These are phyloP conservation scores for Boletus insuetus DNA, from an alignment of 768 basidiomycete species.

Conservation along the genomic window DNA sequence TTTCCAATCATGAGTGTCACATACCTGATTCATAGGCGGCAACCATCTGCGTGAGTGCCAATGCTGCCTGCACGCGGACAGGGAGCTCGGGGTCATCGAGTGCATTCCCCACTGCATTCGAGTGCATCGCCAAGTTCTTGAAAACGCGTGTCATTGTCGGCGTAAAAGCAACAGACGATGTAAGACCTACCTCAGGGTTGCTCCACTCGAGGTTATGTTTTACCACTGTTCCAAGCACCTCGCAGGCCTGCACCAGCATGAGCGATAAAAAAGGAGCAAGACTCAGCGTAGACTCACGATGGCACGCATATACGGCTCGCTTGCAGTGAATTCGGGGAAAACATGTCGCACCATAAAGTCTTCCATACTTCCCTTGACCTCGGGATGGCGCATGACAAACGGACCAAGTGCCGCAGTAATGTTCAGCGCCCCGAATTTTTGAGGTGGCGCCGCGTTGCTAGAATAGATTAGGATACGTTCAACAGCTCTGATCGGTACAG, in stretches of 20 bases:
- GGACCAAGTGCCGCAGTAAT: constrained; percentile 75
- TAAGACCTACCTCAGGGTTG: constrained; percentile 50
- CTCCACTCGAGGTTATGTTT: constrained; percentile 68
- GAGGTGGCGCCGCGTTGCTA: constrained; percentile 52
- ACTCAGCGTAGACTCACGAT: constrained; percentile 50
- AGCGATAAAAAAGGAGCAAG: not conserved
- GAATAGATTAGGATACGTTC: not conserved
- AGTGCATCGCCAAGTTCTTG: constrained; percentile 62
- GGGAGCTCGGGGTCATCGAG: constrained; percentile 80
- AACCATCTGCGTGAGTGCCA: constrained; percentile 79
- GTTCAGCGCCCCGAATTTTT: constrained; percentile 83
- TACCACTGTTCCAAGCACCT: constrained; percentile 73
- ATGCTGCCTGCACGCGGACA: constrained; percentile 78
- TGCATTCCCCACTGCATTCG: constrained; percentile 60
- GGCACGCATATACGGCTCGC: constrained; percentile 72
- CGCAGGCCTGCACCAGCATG: constrained; percentile 57
- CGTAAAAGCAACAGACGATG: not conserved
- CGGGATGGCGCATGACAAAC: constrained; percentile 82
- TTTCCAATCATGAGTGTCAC: constrained; percentile 11
- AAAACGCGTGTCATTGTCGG: not conserved
- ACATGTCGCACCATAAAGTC: constrained; percentile 73
- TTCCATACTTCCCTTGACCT: constrained; percentile 75
- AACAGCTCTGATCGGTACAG: not conserved
- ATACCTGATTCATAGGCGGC: constrained; percentile 58
- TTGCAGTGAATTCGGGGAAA: constrained; percentile 63